phyloP scores from a whole-genome alignment of 257 asterid species.

The Nicotiana attenuata region DNA sequence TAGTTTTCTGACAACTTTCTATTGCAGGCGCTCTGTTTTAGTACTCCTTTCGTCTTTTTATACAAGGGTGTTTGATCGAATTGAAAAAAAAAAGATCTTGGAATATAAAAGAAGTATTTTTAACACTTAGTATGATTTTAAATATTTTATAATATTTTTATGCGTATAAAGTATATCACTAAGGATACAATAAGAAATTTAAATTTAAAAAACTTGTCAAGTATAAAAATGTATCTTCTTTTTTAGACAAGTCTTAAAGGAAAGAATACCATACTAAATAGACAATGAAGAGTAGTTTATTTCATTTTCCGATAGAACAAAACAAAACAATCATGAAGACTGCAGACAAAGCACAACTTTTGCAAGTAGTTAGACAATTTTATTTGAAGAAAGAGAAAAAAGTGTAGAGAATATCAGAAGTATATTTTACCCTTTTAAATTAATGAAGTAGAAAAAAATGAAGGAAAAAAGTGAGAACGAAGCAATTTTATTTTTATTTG shows the following conservation, averaged over 20 bases:
- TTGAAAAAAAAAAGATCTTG: not conserved
- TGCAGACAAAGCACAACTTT: too few species aligned
- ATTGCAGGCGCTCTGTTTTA: not conserved
- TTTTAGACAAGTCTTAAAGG: too few species aligned
- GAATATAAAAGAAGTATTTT: not conserved
- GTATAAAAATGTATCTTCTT: not conserved
- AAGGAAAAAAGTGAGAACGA: not conserved
- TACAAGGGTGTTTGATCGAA: not conserved
- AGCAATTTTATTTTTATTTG: not conserved
- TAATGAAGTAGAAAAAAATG: not conserved
- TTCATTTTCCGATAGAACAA: too few species aligned
- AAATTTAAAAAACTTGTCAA: too few species aligned
- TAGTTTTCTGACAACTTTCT: not conserved
- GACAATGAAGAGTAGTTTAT: not conserved
- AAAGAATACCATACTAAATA: not conserved
- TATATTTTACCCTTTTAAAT: too few species aligned
- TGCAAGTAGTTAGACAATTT: too few species aligned
- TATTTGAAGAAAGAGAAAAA: too few species aligned
- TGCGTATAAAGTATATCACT: too few species aligned
- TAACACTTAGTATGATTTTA: too few species aligned
- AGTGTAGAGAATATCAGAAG: not conserved
- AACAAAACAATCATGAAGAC: too few species aligned
- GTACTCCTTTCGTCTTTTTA: not conserved
- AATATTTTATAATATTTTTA: too few species aligned
- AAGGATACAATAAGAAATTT: too few species aligned